Percentiles rank a stretch among this genome's conserved stretches.
These are phyloP conservation scores for Petrea volubilis DNA, from an alignment of 257 asterid genomes.

Conservation along the genomic window DNA sequence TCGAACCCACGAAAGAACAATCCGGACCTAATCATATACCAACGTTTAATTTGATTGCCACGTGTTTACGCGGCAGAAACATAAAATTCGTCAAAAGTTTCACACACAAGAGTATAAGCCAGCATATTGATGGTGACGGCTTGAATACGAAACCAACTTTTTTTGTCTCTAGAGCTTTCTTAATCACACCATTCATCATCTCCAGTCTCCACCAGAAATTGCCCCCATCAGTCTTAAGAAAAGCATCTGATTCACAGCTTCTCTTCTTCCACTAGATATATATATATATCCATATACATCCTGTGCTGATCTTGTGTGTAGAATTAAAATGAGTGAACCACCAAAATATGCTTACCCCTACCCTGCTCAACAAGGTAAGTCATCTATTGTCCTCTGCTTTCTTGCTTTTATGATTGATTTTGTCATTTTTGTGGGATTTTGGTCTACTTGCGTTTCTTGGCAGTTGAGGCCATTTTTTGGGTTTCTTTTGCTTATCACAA, in stretches of 20 bases:
- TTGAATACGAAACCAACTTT: background rate
- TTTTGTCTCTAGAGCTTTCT: constrained; percentile 33
- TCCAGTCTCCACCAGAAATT: background rate
- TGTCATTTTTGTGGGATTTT: background rate
- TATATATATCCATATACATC: background rate
- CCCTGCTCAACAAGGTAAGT: constrained; percentile 67
- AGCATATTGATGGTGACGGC: background rate
- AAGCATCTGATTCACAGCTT: constrained; percentile 24
- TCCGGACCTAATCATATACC: no score
- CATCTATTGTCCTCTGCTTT: background rate
- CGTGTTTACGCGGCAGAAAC: background rate
- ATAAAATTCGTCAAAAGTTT: background rate
- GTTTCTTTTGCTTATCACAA: background rate
- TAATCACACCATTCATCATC: background rate
- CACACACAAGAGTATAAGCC: background rate
- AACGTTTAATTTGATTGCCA: background rate
- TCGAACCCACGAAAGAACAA: no score
- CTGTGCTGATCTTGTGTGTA: background rate
- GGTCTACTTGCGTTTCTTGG: background rate
- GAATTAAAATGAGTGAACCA: constrained; percentile 48
- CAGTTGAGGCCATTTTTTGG: background rate
- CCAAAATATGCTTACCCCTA: constrained; percentile 72
- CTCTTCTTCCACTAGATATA: background rate
- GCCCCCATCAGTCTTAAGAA: constrained; percentile 12
- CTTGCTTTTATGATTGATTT: background rate